Base-by-base conservation (phyloP, 176 grass and related monocot genomes). In the Thalia dealbata region DNA sequence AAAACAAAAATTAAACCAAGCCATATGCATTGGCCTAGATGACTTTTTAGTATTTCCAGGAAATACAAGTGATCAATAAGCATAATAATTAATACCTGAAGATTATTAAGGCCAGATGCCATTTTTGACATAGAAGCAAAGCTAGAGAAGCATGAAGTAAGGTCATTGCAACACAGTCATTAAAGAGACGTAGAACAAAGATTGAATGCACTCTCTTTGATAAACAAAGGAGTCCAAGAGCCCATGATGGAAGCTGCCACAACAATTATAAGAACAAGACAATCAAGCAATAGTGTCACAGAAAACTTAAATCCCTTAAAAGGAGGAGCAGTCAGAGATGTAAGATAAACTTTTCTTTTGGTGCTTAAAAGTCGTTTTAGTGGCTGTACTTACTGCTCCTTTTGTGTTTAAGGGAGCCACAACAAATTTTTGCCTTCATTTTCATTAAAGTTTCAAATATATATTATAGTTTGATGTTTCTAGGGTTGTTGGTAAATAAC, bases 121-220 rank as follows among this genome's bases (percentile, higher is more conserved):
- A 97, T 66, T 92, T 90, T 70, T 88, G 78, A 82, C 80, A 88
- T 64, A 91, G 73, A 83, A 97, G 73, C 80, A 97, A 80, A 77
- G 73, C 89, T 74, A 97, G 73, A 14, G 90, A 83, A 88, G 83
- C 76, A 69, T 97, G 95, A 41, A 92, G 90, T 67, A 97, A 86
- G 30, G 77, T 91, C 95, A 91, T 91, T 21, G 95, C 90, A 66
- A 97, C 81, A 38, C 90, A 92, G 75, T 97, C 95, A 43, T 92
- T 92, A 86, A 97, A 97, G 73, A 97, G 83, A 51, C 89, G 95
- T 69, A 97, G 82, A 73, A 97, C 78, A 75, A 97, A 97, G 67
- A 93, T 88, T 26, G 95, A 97, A 75, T 97, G 95, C 65, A 91
- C 32, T 41, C 95, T 82, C 85, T 88, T 97, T 78, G 95, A 97